Evolutionary conservation across 2,329 filamentous ascomycete genomes (phyloP).

Genomic region (Claviceps digitariae): DNA sequence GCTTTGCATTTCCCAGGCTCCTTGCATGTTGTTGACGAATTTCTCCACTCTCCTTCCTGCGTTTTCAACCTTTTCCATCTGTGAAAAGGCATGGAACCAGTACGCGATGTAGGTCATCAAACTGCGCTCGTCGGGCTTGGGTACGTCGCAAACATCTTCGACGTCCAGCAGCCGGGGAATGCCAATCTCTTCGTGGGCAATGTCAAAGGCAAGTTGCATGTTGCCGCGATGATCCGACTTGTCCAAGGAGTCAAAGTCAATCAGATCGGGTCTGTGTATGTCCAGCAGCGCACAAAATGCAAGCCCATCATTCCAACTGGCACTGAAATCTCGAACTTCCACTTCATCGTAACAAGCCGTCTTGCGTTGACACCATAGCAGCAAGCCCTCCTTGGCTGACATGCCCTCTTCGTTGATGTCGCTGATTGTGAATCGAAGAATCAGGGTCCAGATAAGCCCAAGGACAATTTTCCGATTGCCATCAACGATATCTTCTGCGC

Average conservation of each 20-base stretch:
- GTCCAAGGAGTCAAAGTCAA: conserved; percentile 90
- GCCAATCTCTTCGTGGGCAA: conserved; percentile 89
- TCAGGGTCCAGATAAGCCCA: conserved; percentile 94
- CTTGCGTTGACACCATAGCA: conserved; percentile 96
- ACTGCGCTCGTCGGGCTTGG: conserved; percentile 88
- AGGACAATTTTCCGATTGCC: conserved; percentile 96
- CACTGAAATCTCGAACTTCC: conserved; percentile 86
- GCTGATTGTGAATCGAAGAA: conserved; percentile 94
- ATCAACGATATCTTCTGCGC: conserved; percentile 94
- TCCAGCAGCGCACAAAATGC: conserved; percentile 94
- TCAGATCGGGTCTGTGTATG: conserved; percentile 92
- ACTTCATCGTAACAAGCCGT: conserved; percentile 98
- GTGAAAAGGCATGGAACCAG: conserved; percentile 99
- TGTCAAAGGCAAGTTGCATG: conserved; percentile 96
- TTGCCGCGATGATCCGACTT: conserved; percentile 91
- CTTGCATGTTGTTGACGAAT: conserved; percentile 97
- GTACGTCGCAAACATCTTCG: conserved; percentile 93
- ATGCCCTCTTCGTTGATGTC: conserved; percentile 98
- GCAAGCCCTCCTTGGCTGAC: conserved; percentile 88
- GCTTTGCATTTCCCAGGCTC: conserved; percentile 98
- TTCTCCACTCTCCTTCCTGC: conserved; percentile 93
- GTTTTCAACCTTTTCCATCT: conserved; percentile 98
- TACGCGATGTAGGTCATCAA: conserved; percentile 99
- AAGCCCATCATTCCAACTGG: conserved; percentile 93
- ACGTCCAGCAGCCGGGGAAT: conserved; percentile 93